Conservation (phyloP, 768 basidiomycete species). For the Hericium alpestre region DNA sequence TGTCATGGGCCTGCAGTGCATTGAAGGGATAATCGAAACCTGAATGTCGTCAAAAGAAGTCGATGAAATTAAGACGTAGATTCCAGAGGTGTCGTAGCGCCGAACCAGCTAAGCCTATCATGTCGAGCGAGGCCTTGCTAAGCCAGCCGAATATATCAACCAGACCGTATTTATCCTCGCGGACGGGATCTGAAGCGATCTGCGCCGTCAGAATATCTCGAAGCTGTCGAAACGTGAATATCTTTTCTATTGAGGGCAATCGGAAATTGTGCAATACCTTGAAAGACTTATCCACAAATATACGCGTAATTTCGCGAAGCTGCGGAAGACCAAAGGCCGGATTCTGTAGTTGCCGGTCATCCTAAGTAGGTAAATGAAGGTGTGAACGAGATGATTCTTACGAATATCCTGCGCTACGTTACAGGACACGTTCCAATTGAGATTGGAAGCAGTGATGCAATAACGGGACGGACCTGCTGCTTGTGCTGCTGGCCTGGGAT, state of each 20-base stretch:
- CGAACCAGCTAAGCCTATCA: conserved; percentile 2
- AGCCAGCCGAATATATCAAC: conserved; percentile 2
- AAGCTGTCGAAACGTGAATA: neutral
- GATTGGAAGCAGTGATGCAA: neutral
- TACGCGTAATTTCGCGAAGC: neutral
- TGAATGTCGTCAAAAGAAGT: neutral
- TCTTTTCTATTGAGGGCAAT: neutral
- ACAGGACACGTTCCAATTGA: neutral
- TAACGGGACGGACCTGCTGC: neutral
- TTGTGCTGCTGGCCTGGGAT: neutral
- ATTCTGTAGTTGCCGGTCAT: neutral
- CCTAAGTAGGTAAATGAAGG: too few species aligned
- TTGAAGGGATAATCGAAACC: neutral
- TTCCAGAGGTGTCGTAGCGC: too few species aligned
- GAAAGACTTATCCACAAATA: neutral
- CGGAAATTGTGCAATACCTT: neutral
- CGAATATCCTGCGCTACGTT: neutral
- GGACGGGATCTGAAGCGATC: too few species aligned
- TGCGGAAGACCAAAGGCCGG: conserved; percentile 2
- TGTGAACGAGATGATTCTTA: neutral
- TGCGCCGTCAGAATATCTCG: neutral
- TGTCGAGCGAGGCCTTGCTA: conserved; percentile 1
- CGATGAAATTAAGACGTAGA: too few species aligned
- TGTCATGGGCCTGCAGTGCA: neutral
- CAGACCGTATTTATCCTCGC: neutral